Base-by-base conservation (phyloP, 2,329 filamentous ascomycete species). In the Elsinoe necatrix region DNA sequence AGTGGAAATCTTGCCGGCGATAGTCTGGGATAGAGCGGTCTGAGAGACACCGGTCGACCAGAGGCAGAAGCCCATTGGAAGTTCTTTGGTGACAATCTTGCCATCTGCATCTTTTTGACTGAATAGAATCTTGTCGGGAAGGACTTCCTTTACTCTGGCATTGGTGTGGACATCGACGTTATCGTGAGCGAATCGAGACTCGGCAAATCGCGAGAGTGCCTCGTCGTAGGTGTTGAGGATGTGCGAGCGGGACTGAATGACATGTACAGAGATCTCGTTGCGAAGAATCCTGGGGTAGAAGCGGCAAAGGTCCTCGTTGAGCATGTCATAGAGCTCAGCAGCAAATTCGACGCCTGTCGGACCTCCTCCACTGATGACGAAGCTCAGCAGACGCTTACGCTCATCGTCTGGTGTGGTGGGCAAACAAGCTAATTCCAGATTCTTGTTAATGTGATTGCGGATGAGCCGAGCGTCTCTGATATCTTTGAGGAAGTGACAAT, bases 141-240 rank as follows among this genome's bases (percentile, higher is more conserved):
- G 80, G 14, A 98, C 90, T 70, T 96, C 92, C 71, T 91, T 89
- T 18, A 98, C 93, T 59, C 93, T 83, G 1, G 93, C 85, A 70
- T 96, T 97, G 55, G 91, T 96, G 62, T 95, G 80, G 7, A 98
- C 85, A 43, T 95, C 86, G 57, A 98, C 86, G 63, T 91, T 84
- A 68, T 98, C 93, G 66, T 93, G 89, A 16, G 87, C 83, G 67
- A 98, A 96, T 41, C 88, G 85, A 55, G 88, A 82, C 72, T 98
- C 93, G 18, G 93, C 92, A 68, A 95, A 98, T 67, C 84, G 84
- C 9, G 91, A 96, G 1, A 98, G 79, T 0, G 89, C 86, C 73
- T 98, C 93, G 62, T 98, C 93, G 68, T 98, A 98, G 0, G 93
- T 98, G 74, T 98, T 98, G 27, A 98, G 78, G 61, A 98, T 98